Base-by-base conservation (phyloP, 768 basidiomycete species). In the Collybia nuda region DNA sequence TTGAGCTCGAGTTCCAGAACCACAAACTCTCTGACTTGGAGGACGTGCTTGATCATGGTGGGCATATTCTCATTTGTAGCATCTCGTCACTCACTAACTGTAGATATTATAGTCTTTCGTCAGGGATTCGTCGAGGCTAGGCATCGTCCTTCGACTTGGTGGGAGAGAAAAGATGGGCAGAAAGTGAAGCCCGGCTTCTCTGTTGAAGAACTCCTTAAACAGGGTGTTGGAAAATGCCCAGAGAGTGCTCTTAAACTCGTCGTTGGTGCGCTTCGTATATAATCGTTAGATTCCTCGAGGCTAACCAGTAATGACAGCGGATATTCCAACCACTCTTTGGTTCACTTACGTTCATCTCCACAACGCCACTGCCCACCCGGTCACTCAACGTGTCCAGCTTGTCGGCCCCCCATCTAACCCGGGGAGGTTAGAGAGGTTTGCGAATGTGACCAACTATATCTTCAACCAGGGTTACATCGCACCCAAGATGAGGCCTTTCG, bases 361-460 rank as follows among this genome's bases (percentile, higher is more conserved):
- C 62, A 66, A 61, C 41, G 49, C 65, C 7, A 53, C 43, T 15
- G 59, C 61, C 3, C 65, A 66, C 26, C 57, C 63, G 15, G 69
- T 75, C 29, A 64, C 67, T n/a, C 78, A 79, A 55, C 74, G 75
- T 26, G 54, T 77, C 53, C 73, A 71, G 60, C 65, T 78, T 35
- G 66, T 71, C 35, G 51, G 53, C 36, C 32, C 54, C 14, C 54
- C 67, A 35, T 54, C 53, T 15, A 40, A 12, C 17, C 28, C 32
- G 2, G 52, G 50, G 28, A 70, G 62, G 56, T 62, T 72, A 44
- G 74, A 73, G 52, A 61, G 65, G 21, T 52, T 78, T 18, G 74
- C 75, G n/a, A 70, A 78, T 48, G 55, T 79, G 48, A 77, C 75
- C 44, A 79, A 79, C 66, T 52, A 78, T 50, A 65, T 78, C 55